Conservation (phyloP, 345 rosid species). For the Limnanthes douglasii region DNA sequence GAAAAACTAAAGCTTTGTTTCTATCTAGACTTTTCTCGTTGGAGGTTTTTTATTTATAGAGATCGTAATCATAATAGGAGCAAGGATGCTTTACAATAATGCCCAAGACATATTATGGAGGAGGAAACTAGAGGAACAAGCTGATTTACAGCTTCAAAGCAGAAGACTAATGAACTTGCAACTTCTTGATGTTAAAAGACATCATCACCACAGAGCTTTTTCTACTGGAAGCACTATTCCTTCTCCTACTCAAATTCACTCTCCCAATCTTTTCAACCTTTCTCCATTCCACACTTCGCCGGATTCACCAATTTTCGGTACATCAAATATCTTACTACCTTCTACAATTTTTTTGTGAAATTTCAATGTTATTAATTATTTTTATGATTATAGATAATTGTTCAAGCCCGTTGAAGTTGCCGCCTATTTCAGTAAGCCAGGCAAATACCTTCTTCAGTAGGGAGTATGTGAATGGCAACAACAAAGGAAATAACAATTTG, state of each 20-base stretch:
- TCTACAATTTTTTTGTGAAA: too few relatives aligned
- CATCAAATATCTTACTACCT: too few relatives aligned
- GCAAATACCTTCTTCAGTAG: constrained; percentile 10
- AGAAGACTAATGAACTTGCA: constrained; percentile 44
- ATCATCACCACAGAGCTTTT: constrained; percentile 37
- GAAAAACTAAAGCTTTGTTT: background rate
- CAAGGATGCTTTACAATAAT: constrained; percentile 37
- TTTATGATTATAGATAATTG: constrained; percentile 23
- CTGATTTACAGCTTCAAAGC: constrained; percentile 44
- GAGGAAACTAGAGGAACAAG: constrained; percentile 53
- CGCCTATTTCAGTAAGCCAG: constrained; percentile 5
- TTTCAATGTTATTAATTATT: background rate
- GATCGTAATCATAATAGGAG: constrained; percentile 20
- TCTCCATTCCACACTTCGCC: constrained; percentile 21
- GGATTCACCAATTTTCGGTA: constrained; percentile 9
- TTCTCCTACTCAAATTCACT: constrained; percentile 29
- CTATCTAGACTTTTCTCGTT: background rate
- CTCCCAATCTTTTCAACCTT: constrained; percentile 26
- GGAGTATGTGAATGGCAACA: constrained; percentile 22
- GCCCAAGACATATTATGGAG: constrained; percentile 42
- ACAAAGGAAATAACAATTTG: constrained; percentile 18
- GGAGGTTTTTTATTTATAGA: background rate
- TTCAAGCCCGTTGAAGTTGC: constrained; percentile 14
- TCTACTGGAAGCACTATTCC: constrained; percentile 48
- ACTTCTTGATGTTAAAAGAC: constrained; percentile 51